These are phyloP conservation scores for Calonectria leucothoes DNA, from an alignment of 2,329 filamentous ascomycete species.

Conservation along the genomic window DNA sequence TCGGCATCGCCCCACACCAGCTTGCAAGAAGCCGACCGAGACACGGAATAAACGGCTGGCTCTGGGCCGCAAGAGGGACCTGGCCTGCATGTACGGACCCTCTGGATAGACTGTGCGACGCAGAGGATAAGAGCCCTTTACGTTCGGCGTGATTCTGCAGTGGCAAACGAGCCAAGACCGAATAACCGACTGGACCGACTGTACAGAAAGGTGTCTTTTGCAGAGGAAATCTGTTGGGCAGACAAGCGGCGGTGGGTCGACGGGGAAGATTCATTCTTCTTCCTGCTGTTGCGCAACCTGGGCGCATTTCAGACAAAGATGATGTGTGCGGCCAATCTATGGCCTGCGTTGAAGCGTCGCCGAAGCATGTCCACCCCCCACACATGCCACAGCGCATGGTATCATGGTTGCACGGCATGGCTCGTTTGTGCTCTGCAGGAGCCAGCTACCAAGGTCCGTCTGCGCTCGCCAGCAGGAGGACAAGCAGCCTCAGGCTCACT, in stretches of 20 bases:
- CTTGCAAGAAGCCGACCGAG: slow-evolving; percentile 8
- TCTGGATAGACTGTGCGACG: slow-evolving; percentile 9
- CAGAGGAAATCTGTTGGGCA: slow-evolving; percentile 22
- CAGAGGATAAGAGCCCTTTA: background rate
- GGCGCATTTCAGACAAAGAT: slow-evolving; percentile 36
- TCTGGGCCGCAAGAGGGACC: background rate
- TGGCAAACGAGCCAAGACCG: background rate
- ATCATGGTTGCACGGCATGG: slow-evolving; percentile 31
- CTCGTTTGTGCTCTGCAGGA: slow-evolving; percentile 29
- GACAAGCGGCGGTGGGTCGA: slow-evolving; percentile 25
- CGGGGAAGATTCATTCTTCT: slow-evolving; percentile 30
- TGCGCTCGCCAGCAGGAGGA: slow-evolving; percentile 35
- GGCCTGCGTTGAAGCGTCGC: slow-evolving; percentile 27
- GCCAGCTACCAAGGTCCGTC: slow-evolving; percentile 24
- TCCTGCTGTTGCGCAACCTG: slow-evolving; percentile 38
- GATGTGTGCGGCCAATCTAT: slow-evolving; percentile 29
- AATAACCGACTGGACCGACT: slow-evolving; percentile 10
- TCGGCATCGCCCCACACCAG: background rate
- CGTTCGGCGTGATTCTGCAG: background rate
- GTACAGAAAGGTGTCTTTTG: slow-evolving; percentile 28
- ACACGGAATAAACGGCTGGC: background rate
- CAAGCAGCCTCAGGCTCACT: slow-evolving; percentile 27
- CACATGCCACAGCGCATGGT: slow-evolving; percentile 20
- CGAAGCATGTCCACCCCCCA: slow-evolving; percentile 29
- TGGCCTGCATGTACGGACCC: background rate